These are phyloP conservation scores for Sarocladium strictum DNA, from an alignment of 2,329 filamentous ascomycete species.

Conservation along the genomic window DNA sequence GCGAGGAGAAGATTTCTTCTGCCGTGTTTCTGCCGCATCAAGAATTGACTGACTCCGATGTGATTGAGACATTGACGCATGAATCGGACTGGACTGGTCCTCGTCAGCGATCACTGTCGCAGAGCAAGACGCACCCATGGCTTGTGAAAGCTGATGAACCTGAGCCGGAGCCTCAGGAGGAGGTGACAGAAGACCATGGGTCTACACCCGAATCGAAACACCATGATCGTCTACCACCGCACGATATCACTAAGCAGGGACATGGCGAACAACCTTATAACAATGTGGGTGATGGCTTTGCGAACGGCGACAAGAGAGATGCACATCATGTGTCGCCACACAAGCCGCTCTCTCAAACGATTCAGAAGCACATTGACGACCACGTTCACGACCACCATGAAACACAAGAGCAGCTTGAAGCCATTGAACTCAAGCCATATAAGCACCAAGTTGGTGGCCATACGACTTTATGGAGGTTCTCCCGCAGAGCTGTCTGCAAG, in stretches of 20 bases:
- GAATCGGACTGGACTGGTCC: constrained; percentile 35
- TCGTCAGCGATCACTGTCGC: constrained; percentile 38
- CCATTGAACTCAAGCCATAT: constrained; percentile 94
- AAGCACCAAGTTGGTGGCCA: constrained; percentile 97
- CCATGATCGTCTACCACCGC: background rate
- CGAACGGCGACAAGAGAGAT: constrained; percentile 13
- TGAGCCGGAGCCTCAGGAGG: constrained; percentile 26
- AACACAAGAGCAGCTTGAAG: constrained; percentile 57
- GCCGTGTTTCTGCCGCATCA: constrained; percentile 78
- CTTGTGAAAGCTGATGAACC: constrained; percentile 52
- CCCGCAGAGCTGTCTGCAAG: constrained; percentile 91
- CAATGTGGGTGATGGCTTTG: background rate
- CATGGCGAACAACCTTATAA: background rate
- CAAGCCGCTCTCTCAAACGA: background rate
- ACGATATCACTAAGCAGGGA: background rate
- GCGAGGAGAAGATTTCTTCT: constrained; percentile 82
- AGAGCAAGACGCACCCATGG: constrained; percentile 41
- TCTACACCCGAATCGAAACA: background rate
- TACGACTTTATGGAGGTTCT: constrained; percentile 94
- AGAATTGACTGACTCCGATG: constrained; percentile 34
- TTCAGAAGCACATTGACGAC: constrained; percentile 32
- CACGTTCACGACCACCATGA: constrained; percentile 41
- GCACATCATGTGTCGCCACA: background rate
- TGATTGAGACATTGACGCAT: constrained; percentile 22
- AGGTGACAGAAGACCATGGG: constrained; percentile 18